A percentile compares a stretch with the other conserved stretches of the same genome.
These are phyloP conservation scores for Plantago major DNA, from an alignment of 257 asterid species.

Conservation along the genomic window DNA sequence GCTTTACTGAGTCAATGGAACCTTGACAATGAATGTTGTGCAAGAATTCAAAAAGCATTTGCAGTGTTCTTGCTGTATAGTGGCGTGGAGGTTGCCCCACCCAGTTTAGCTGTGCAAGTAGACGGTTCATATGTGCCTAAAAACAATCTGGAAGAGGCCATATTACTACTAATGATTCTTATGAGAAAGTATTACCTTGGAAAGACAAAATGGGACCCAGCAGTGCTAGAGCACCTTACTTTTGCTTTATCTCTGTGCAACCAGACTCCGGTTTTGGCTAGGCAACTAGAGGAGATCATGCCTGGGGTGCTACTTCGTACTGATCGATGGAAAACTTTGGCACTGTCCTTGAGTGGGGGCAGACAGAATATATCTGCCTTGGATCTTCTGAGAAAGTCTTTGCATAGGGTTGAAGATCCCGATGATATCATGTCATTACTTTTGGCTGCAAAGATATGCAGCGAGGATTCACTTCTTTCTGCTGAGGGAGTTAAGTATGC, in stretches of 20 bases:
- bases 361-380: conserved; percentile 65
- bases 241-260: conserved; percentile 79
- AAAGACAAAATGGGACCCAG: conserved; percentile 80
- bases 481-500: conserved; percentile 88
- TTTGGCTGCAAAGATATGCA: conserved; percentile 82
- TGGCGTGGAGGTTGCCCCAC: conserved; percentile 83
- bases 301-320: conserved; percentile 77
- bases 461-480: conserved; percentile 69
- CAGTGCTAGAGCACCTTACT: conserved; percentile 83
- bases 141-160: conserved; percentile 89
- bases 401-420: conserved; percentile 74
- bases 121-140: conserved; percentile 89
- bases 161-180: conserved; percentile 87
- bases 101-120: conserved; percentile 79
- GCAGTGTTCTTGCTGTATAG: conserved; percentile 83
- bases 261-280: conserved; percentile 77
- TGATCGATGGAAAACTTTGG: conserved; percentile 84
- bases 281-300: conserved; percentile 84
- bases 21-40: conserved; percentile 83
- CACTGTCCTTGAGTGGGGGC: conserved; percentile 69
- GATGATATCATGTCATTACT: conserved; percentile 69
- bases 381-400: conserved; percentile 70
- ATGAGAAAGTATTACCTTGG: conserved; percentile 86
- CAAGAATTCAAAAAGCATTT: conserved; percentile 89
- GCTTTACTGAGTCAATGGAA: conserved; percentile 96